phyloP scores from a whole-genome alignment of 768 basidiomycete genomes.

The Amanita exitialis region DNA sequence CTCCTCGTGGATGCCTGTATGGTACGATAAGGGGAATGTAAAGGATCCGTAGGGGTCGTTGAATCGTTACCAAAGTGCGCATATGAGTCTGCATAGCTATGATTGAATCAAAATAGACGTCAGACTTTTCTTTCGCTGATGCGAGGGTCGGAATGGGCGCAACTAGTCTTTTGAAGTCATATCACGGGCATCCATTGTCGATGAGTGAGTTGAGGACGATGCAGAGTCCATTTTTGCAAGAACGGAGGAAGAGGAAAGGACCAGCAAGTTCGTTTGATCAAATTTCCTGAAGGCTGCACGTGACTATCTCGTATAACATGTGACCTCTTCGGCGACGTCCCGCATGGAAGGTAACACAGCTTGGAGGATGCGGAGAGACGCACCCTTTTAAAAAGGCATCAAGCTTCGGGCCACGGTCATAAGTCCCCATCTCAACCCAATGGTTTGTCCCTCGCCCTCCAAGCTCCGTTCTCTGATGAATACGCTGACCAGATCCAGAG shows the following conservation, averaged over 20 bases:
- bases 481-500: too few species aligned
- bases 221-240: not conserved
- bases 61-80: constrained; percentile 75
- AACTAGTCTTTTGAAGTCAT: constrained; percentile 91
- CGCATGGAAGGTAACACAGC: too few species aligned
- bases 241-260: not conserved
- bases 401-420: too few species aligned
- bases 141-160: constrained; percentile 28
- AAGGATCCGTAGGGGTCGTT: not conserved
- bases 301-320: too few species aligned
- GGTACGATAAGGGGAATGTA: constrained; percentile 1
- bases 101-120: constrained; percentile 23
- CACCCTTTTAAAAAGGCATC: too few species aligned
- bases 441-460: too few species aligned
- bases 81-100: constrained; percentile 91
- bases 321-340: too few species aligned
- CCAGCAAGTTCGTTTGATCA: too few species aligned
- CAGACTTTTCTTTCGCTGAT: constrained; percentile 21
- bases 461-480: too few species aligned
- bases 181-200: constrained; percentile 14
- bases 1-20: constrained; percentile 91
- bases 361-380: too few species aligned
- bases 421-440: too few species aligned
- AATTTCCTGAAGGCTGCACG: too few species aligned
- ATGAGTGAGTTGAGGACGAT: not conserved